Conservation (phyloP, 2,329 filamentous ascomycete genomes). For the Periconia digitata region DNA sequence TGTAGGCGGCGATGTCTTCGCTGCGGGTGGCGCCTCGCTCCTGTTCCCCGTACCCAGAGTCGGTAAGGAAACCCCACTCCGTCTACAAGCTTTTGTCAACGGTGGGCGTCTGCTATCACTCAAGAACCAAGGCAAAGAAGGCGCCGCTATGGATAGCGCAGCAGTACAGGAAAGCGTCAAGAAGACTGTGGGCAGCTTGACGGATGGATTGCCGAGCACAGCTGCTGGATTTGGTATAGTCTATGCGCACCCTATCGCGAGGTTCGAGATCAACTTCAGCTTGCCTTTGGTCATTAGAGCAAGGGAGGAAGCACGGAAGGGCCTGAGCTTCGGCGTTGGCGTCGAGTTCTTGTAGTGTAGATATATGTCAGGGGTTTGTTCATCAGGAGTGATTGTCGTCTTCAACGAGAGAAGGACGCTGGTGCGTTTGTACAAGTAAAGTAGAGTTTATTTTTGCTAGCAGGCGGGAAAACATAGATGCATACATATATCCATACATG, state of each 20-base stretch:
- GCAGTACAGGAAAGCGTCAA: conserved; percentile 59
- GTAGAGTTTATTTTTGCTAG: not conserved
- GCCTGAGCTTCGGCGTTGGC: conserved; percentile 91
- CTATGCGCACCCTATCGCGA: conserved; percentile 88
- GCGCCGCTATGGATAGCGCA: conserved; percentile 48
- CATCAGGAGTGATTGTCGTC: too few species aligned
- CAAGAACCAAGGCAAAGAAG: conserved; percentile 51
- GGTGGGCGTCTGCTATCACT: conserved; percentile 82
- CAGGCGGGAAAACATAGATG: too few species aligned
- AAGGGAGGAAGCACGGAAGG: conserved; percentile 87
- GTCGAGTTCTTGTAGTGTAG: conserved; percentile 94
- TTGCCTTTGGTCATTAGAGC: conserved; percentile 78
- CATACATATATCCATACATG: too few species aligned
- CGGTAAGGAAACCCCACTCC: conserved; percentile 79
- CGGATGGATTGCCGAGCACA: conserved; percentile 76
- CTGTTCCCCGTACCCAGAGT: conserved; percentile 81
- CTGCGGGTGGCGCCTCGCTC: conserved; percentile 83
- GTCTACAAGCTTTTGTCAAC: conserved; percentile 89
- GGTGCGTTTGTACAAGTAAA: too few species aligned
- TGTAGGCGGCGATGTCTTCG: conserved; percentile 88
- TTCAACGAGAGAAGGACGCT: too few species aligned
- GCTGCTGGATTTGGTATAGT: conserved; percentile 88
- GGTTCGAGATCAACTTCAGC: conserved; percentile 96
- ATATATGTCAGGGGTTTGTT: too few species aligned
- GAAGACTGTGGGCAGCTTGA: conserved; percentile 68